Evolutionary conservation across 257 asterid species (phyloP).

Genomic region (Fraxinus americana): DNA sequence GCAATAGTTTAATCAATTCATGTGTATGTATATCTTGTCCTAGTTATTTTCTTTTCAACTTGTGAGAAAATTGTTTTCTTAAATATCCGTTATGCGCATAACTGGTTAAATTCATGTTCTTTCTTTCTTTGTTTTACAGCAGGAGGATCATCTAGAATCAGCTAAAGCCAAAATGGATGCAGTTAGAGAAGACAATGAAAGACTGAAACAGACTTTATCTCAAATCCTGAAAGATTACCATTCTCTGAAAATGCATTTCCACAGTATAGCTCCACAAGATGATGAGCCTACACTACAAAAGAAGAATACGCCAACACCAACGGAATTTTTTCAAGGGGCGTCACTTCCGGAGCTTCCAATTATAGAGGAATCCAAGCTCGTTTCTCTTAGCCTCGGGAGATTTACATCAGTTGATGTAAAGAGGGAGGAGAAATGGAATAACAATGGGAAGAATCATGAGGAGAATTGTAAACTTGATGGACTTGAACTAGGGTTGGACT

Average conservation of each 20-base stretch:
- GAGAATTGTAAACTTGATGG: constrained; percentile 30
- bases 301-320: background rate
- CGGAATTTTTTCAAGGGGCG: background rate
- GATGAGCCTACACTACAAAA: constrained; percentile 14
- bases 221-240: constrained; percentile 36
- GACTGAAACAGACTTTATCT: constrained; percentile 33
- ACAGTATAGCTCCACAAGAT: constrained; percentile 23
- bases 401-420: constrained; percentile 24
- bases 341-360: constrained; percentile 16
- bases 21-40: too few species aligned
- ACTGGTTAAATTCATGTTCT: too few species aligned
- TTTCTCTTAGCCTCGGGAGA: constrained; percentile 50
- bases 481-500: constrained; percentile 41
- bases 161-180: constrained; percentile 40
- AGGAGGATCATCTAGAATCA: constrained; percentile 34
- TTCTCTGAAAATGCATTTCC: constrained; percentile 37
- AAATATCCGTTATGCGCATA: too few species aligned
- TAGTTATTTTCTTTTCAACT: too few species aligned
- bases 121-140: background rate
- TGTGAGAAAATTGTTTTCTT: too few species aligned
- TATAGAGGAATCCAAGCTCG: constrained; percentile 33
- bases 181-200: constrained; percentile 50
- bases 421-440: constrained; percentile 10
- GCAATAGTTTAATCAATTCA: too few species aligned
- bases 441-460: background rate